phyloP scores from a whole-genome alignment of 2,329 filamentous ascomycete genomes.

The Acarospora socialis region DNA sequence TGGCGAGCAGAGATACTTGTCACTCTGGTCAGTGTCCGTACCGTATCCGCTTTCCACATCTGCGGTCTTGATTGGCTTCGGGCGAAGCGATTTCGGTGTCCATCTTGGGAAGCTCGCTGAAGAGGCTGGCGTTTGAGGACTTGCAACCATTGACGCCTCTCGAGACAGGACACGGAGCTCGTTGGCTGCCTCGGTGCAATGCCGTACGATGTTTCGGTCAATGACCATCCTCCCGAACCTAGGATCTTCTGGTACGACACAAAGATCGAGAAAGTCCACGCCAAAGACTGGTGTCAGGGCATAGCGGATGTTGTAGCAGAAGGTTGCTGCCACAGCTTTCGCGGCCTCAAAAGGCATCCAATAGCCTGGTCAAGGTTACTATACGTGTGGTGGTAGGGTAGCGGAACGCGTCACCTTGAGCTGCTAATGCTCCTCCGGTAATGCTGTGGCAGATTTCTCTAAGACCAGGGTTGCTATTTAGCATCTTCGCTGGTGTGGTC shows the following conservation, averaged over 20 bases:
- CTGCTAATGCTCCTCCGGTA: slow-evolving; percentile 77
- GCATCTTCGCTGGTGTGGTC: slow-evolving; percentile 79
- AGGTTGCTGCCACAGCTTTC: slow-evolving; percentile 73
- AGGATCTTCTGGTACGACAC: slow-evolving; percentile 49
- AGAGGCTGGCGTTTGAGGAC: slow-evolving; percentile 9
- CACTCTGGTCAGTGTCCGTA: slow-evolving; percentile 27
- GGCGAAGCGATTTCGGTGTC: slow-evolving; percentile 14
- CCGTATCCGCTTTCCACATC: slow-evolving; percentile 28
- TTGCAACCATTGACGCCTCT: slow-evolving; percentile 3
- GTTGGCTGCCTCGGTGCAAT: slow-evolving; percentile 15
- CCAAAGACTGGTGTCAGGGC: slow-evolving; percentile 88
- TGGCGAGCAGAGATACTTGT: slow-evolving; percentile 25
- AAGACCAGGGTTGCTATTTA: slow-evolving; percentile 64
- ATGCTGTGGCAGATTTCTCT: slow-evolving; percentile 87
- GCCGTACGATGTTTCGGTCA: slow-evolving; percentile 25
- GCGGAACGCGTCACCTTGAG: slow-evolving; percentile 54
- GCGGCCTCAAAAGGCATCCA: slow-evolving; percentile 92
- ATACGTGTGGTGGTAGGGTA: slow-evolving; percentile 2
- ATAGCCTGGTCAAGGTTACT: slow-evolving; percentile 51
- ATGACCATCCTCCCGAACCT: slow-evolving; percentile 56
- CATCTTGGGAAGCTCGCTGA: slow-evolving; percentile 7
- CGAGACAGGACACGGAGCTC: slow-evolving; percentile 11
- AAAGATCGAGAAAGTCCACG: slow-evolving; percentile 59
- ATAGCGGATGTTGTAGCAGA: slow-evolving; percentile 71
- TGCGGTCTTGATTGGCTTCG: slow-evolving; percentile 14